Conservation (phyloP, 768 basidiomycete species). For the Auriculariales sp. region DNA sequence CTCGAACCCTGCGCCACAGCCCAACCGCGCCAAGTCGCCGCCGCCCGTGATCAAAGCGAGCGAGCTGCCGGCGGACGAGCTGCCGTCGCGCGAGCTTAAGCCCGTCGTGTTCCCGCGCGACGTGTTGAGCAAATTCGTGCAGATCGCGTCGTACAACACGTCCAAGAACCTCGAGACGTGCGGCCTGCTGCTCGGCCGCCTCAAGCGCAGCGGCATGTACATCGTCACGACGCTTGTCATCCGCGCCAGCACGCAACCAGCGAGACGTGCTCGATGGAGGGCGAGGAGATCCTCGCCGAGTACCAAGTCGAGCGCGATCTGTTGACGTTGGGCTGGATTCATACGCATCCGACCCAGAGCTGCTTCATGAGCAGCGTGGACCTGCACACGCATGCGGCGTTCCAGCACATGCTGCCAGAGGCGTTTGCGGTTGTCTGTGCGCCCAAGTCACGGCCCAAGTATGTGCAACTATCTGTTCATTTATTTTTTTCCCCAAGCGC, state of each 20-base stretch:
- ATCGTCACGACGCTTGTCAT: slow-evolving; percentile 72
- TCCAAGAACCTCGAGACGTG: slow-evolving; percentile 72
- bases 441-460: slow-evolving; percentile 65
- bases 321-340: slow-evolving; percentile 90
- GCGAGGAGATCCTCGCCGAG: slow-evolving; percentile 73
- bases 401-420: slow-evolving; percentile 81
- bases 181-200: slow-evolving; percentile 66
- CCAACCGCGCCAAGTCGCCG: slow-evolving; percentile 10
- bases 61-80: neutral
- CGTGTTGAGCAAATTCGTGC: slow-evolving; percentile 60
- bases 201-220: slow-evolving; percentile 36
- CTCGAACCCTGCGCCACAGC: neutral
- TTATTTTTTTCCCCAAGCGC: neutral
- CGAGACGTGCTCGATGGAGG: slow-evolving; percentile 88
- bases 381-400: slow-evolving; percentile 79
- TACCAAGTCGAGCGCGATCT: slow-evolving; percentile 72
- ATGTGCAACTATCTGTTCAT: slow-evolving; percentile 16
- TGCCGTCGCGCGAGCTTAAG: slow-evolving; percentile 30
- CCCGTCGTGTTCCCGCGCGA: slow-evolving; percentile 55
- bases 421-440: slow-evolving; percentile 90
- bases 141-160: slow-evolving; percentile 69
- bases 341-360: slow-evolving; percentile 82
- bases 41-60: slow-evolving; percentile 7
- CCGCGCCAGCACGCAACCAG: slow-evolving; percentile 77
- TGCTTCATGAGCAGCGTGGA: slow-evolving; percentile 96